Conservation (phyloP, 805 yeast genomes). For the Hanseniaspora guilliermondii region DNA sequence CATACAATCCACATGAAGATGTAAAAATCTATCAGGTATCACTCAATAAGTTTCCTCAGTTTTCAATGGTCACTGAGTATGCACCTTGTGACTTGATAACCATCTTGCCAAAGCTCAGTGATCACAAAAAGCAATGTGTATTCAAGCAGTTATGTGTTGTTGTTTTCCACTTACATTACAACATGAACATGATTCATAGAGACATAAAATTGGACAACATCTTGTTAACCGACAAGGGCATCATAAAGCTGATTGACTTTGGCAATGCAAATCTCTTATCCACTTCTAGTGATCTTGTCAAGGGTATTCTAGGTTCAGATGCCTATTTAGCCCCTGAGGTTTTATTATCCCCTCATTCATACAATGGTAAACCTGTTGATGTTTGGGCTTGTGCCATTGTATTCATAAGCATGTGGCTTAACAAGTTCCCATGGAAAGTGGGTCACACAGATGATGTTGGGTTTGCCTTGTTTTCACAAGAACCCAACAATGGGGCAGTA, state of each 20-base stretch:
- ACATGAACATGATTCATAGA: constrained; percentile 76
- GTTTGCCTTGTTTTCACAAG: constrained; percentile 50
- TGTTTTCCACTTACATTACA: constrained; percentile 57
- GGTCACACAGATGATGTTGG: constrained; percentile 64
- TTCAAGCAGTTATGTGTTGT: constrained; percentile 72
- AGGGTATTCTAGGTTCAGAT: constrained; percentile 88
- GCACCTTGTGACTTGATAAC: constrained; percentile 87
- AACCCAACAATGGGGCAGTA: constrained; percentile 23
- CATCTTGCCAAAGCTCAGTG: constrained; percentile 45
- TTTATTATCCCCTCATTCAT: constrained; percentile 32
- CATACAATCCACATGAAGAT: constrained; percentile 13
- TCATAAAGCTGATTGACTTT: constrained; percentile 79
- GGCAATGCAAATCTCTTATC: constrained; percentile 73
- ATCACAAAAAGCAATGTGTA: constrained; percentile 63
- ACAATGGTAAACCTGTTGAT: constrained; percentile 82
- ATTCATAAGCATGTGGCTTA: constrained; percentile 76
- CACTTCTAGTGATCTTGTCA: constrained; percentile 33
- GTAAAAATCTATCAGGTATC: constrained; percentile 8
- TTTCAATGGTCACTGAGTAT: constrained; percentile 69
- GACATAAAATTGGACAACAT: constrained; percentile 90
- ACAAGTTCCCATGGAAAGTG: constrained; percentile 90
- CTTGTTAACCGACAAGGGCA: constrained; percentile 63
- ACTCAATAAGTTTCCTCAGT: constrained; percentile 11
- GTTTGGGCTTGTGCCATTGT: constrained; percentile 91
- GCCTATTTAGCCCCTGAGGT: constrained; percentile 95